Evolutionary conservation across 169 alveolate genomes (phyloP).

Genomic region (Cardiosporidium cionae): DNA sequence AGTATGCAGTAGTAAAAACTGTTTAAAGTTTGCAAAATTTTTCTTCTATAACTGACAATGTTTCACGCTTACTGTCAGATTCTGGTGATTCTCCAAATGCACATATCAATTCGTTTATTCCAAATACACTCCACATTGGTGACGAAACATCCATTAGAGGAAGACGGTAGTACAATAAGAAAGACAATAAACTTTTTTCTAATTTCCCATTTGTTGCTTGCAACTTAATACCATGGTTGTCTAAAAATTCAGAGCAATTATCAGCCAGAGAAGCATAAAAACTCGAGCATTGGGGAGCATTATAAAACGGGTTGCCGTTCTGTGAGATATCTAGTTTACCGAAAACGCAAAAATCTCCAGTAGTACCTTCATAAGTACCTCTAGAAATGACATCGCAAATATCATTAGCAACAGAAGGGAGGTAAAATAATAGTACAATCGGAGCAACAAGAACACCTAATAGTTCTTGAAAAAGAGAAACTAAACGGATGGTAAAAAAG

Average conservation of each 20-base stretch:
- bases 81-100: no score
- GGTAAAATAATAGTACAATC: background rate
- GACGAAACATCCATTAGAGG: conserved; percentile 16
- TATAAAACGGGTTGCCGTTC: conserved; percentile 3
- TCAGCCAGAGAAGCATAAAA: no score
- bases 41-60: no score
- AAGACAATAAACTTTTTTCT: conserved; percentile 12
- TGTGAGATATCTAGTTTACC: background rate
- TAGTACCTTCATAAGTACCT: background rate
- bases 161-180: conserved; percentile 4
- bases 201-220: conserved; percentile 5
- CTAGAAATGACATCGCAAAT: conserved; percentile 3
- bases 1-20: no score
- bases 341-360: conserved; percentile 21
- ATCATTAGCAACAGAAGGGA: conserved; percentile 1
- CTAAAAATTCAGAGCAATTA: background rate
- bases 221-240: background rate
- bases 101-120: background rate
- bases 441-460: conserved; percentile 14
- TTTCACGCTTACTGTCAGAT: no score
- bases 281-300: background rate
- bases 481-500: conserved; percentile 9
- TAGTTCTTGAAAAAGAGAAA: conserved; percentile 6
- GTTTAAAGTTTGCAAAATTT: no score
- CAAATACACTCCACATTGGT: conserved; percentile 19